Evolutionary conservation across 2,329 filamentous ascomycete genomes (phyloP), one percentile per base, ranked within the genome.

Genomic region (Eutypella sp.): DNA sequence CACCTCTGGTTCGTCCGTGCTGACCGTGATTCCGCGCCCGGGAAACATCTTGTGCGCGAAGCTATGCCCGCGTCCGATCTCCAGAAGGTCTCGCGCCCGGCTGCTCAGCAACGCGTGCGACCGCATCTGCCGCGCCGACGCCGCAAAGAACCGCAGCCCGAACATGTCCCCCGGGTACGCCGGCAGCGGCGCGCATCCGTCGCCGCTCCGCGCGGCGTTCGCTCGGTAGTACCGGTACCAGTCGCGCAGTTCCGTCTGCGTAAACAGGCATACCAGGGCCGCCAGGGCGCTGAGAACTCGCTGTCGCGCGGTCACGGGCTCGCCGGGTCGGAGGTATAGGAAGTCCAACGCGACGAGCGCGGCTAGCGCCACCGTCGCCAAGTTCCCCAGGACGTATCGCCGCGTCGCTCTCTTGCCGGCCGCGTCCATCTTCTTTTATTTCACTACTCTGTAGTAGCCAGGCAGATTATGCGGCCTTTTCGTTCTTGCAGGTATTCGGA

Each of bases 1-100:
- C 52, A 82, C 83, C 20, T 60, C 57, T 0, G 57, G 54, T 13
- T 62, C 60, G 34, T 58, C 55, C 5, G 59, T 61, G 3, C 44
- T 45, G 15, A 63, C 44, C 2, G 40, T 44, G 3, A 47, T 40
- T 3, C 9, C 18, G 34, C 37, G 33, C 9, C 52, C 56, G 0
- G 58, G 59, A 18, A 62, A 60, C 9, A 44, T 19, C n/a, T 46
- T 47, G 18, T 61, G 55, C 2, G 44, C 10, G 39, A 55, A 60
- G 3, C 60, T 63, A 13, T 54, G 56, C 3, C 59, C n/a, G n/a
- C n/a, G n/a, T n/a, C n/a, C 58, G 7, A 53, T 8, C 0, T 5
- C 18, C 9, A 31, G 42, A 8, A 60, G 44, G 2, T 47, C 40
- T 5, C 33, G 31, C 6, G 13, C 38, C 18, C 56, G 50, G 11